These are phyloP conservation scores for Sporisorium graminicola DNA, from an alignment of 1,284 basidiomycete genomes.

Conservation along the genomic window DNA sequence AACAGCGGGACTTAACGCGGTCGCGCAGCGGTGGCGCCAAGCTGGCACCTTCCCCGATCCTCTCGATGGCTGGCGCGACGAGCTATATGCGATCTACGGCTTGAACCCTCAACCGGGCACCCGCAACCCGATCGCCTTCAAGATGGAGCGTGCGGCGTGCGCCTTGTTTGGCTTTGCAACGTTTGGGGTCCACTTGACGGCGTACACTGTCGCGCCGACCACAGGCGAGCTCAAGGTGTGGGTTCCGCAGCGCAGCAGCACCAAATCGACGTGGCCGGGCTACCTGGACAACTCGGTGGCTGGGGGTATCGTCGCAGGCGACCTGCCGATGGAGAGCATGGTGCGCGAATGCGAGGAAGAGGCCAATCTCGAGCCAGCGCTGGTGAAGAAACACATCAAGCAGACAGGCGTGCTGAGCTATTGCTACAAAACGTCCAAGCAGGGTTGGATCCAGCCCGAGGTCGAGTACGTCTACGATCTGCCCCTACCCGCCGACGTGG, in stretches of 20 bases:
- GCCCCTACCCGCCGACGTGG: constrained; percentile 70
- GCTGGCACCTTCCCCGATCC: constrained; percentile 55
- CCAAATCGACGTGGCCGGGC: constrained; percentile 81
- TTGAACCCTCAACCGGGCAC: constrained; percentile 26
- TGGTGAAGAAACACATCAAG: constrained; percentile 76
- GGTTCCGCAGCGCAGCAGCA: constrained; percentile 86
- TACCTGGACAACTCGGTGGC: constrained; percentile 70
- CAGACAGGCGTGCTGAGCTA: constrained; percentile 71
- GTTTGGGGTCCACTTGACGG: constrained; percentile 85
- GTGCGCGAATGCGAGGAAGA: constrained; percentile 95
- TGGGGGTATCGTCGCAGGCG: constrained; percentile 77
- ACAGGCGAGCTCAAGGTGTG: constrained; percentile 75
- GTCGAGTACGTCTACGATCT: constrained; percentile 68
- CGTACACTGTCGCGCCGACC: constrained; percentile 56
- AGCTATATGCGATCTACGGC: constrained; percentile 63
- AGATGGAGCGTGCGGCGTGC: constrained; percentile 88
- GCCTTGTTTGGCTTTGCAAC: constrained; percentile 90
- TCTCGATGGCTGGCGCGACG: constrained; percentile 69
- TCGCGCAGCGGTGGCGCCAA: constrained; percentile 53
- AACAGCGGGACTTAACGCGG: constrained; percentile 34
- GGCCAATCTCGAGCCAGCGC: constrained; percentile 79
- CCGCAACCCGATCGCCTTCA: constrained; percentile 76
- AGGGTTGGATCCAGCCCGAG: constrained; percentile 70
- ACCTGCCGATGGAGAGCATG: constrained; percentile 80
- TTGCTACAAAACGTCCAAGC: constrained; percentile 76